phyloP scores from a whole-genome alignment of 2,329 filamentous ascomycete species.

The Beauveria australis region DNA sequence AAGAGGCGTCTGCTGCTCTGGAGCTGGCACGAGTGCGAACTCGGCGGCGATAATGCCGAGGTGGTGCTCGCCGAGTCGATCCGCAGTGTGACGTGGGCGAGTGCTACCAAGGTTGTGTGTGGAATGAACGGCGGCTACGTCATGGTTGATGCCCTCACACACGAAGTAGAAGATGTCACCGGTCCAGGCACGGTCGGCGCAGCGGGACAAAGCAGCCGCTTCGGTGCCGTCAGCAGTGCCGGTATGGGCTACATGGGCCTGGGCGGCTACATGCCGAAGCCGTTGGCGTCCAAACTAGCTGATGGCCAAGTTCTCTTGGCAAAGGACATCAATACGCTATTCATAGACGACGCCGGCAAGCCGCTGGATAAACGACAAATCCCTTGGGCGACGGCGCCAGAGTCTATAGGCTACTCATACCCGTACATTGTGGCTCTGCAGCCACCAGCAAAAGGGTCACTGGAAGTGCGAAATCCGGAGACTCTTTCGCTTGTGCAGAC shows the following conservation, averaged over 20 bases:
- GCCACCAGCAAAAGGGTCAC: constrained; percentile 67
- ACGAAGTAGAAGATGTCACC: constrained; percentile 67
- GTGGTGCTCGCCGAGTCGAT: constrained; percentile 75
- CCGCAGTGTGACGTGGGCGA: constrained; percentile 86
- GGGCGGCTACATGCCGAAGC: constrained; percentile 83
- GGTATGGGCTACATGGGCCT: constrained; percentile 97
- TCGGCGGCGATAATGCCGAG: constrained; percentile 65
- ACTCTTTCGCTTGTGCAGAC: constrained; percentile 85
- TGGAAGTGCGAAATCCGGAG: constrained; percentile 89
- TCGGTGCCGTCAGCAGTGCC: constrained; percentile 73
- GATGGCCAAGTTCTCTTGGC: constrained; percentile 85
- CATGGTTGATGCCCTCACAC: constrained; percentile 73
- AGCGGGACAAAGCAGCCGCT: constrained; percentile 58
- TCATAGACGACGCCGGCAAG: constrained; percentile 77
- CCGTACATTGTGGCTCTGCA: constrained; percentile 88
- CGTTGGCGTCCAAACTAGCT: constrained; percentile 71
- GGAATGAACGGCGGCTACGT: constrained; percentile 90
- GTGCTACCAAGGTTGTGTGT: constrained; percentile 75
- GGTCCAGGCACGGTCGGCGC: constrained; percentile 65
- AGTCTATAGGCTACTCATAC: constrained; percentile 91
- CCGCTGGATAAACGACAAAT: constrained; percentile 77
- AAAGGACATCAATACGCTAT: constrained; percentile 95
- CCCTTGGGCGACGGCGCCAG: constrained; percentile 83
- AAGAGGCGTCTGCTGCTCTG: constrained; percentile 85
- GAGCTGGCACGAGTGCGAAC: constrained; percentile 94